Conservation (phyloP, 257 asterid genomes). For the Parsonsia alboflavescens region DNA sequence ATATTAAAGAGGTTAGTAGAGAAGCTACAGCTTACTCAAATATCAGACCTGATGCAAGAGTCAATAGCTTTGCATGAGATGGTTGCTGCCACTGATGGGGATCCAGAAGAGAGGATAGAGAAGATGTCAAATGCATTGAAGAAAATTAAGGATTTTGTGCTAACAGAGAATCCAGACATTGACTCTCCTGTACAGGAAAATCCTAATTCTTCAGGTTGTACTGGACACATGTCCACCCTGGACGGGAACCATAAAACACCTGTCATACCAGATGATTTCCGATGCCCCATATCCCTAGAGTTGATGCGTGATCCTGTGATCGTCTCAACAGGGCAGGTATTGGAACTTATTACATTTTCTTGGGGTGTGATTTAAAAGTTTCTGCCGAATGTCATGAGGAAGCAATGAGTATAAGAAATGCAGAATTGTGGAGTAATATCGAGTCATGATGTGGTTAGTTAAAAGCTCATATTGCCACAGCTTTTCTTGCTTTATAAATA, state of each 20-base stretch:
- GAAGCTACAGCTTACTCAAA: conserved; percentile 71
- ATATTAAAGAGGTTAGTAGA: conserved; percentile 63
- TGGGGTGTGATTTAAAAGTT: neutral
- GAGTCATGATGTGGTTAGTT: neutral
- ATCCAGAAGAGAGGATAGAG: conserved; percentile 83
- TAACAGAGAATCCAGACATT: conserved; percentile 62
- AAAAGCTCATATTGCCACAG: neutral
- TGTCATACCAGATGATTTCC: conserved; percentile 90
- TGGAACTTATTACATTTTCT: conserved; percentile 7
- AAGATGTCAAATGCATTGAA: conserved; percentile 87
- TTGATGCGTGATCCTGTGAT: conserved; percentile 97
- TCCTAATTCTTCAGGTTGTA: conserved; percentile 45
- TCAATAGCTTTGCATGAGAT: conserved; percentile 94
- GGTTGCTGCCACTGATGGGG: conserved; percentile 82
- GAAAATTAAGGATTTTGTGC: conserved; percentile 91
- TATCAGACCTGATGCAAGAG: conserved; percentile 84
- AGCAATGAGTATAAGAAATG: neutral
- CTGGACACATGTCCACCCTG: conserved; percentile 34
- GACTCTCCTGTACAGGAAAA: conserved; percentile 35
- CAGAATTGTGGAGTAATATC: too few relatives aligned
- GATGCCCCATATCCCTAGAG: conserved; percentile 94
- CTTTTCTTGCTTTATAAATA: neutral
- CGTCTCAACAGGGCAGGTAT: conserved; percentile 97
- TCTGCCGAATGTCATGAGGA: neutral
- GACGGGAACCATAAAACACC: conserved; percentile 48